A percentile compares a stretch with the other conserved stretches of the same genome.
Conservation (phyloP, 257 asterid genomes). For the Solanum sitiens region DNA sequence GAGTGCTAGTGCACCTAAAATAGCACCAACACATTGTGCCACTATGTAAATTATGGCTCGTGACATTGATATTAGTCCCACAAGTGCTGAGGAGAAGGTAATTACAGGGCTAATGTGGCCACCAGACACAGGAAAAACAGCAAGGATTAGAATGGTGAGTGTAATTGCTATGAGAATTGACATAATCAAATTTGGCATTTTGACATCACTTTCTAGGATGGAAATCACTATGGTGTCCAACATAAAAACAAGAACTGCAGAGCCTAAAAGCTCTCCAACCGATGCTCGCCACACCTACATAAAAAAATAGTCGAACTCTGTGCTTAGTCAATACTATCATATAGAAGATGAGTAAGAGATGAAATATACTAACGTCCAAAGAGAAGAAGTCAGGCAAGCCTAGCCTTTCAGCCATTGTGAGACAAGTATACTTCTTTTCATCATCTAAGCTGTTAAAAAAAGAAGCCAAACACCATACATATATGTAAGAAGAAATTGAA, state of each 20-base stretch:
- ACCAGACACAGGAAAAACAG: constrained; percentile 69
- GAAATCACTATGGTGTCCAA: constrained; percentile 63
- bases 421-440: constrained; percentile 5
- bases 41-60: constrained; percentile 42
- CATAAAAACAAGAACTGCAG: constrained; percentile 62
- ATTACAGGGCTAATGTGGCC: constrained; percentile 77
- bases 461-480: neutral
- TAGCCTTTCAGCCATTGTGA: constrained; percentile 25
- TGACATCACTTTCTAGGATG: constrained; percentile 27
- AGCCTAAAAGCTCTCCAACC: constrained; percentile 56
- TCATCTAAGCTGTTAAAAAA: neutral
- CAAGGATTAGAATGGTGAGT: constrained; percentile 48
- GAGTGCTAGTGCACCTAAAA: constrained; percentile 62
- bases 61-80: constrained; percentile 58
- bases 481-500: neutral
- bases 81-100: constrained; percentile 67
- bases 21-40: constrained; percentile 53
- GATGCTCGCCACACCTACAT: constrained; percentile 72
- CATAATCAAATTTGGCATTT: constrained; percentile 45
- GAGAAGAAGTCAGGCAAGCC: constrained; percentile 44
- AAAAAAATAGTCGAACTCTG: neutral
- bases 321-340: neutral
- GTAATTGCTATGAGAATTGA: constrained; percentile 43
- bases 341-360: neutral
- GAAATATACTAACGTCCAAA: constrained; percentile 29